Base-by-base conservation (phyloP, 2,329 filamentous ascomycete species). In the Cladosporium sp. region DNA sequence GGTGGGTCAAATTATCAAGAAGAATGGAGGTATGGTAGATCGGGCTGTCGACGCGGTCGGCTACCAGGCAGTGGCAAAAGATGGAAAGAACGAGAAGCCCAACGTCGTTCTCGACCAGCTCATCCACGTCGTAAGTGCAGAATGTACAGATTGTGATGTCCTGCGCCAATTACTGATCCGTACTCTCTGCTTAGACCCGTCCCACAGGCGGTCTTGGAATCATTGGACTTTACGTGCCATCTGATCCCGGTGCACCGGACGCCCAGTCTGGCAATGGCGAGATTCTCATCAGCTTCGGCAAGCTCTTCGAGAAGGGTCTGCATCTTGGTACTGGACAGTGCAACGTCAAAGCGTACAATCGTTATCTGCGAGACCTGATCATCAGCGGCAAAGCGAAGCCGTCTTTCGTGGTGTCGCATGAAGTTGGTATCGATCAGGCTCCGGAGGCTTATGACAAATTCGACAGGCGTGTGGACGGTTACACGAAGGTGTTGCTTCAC, bases 291-390 rank as follows among this genome's bases (percentile, higher is more conserved):
- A 81, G 77, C 48, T 86, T 86, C 58, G 82, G 83, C 50, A 86
- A 86, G 64, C 69, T 86, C 0, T 86, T 86, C 58, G 82, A 86
- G 58, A 86, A 86, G 74, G 81, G 82, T 1, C 69, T 85, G 4
- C 73, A 75, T 2, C 68, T 86, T 2, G 77, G 79, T 8, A 83
- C 80, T 3, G 81, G 82, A 0, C 81, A 85, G 61, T 85, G 82
- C 68, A 86, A 86, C 55, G 82, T 86, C 57, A 86, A 85, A 66
- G 71, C 77, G 1, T 86, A 86, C 66, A 86, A 86, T 62, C 73
- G 82, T 19, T 83, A 85, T 59, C 67, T 86, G 34, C 74, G 83
- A 11, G 82, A 86, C 54, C 69, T 86, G 59, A 86, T 86, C 58
- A 80, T 85, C 38, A 68, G 79, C 0, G 82, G 83, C 2, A 78